A percentile compares a stretch with the other conserved stretches of the same genome.
phyloP scores from a whole-genome alignment of 495 filamentous ascomycete genomes.

The Lichina pygmaea region DNA sequence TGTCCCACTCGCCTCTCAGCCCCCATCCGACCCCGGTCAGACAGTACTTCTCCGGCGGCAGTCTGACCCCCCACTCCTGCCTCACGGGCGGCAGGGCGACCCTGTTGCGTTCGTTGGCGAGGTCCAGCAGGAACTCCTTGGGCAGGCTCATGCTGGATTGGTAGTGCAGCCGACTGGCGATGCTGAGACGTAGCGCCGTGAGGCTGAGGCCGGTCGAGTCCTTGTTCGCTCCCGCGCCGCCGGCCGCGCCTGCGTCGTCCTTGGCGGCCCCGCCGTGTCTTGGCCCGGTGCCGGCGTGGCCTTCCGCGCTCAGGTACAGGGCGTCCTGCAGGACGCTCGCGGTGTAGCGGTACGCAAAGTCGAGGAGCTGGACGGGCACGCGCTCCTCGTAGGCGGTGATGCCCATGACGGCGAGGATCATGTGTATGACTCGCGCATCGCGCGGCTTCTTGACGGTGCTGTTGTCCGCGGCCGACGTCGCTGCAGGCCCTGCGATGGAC shows the following conservation, averaged over 20 bases:
- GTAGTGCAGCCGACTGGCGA: slow-evolving; percentile 33
- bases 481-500: slow-evolving; percentile 10
- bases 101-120: slow-evolving; percentile 59
- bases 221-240: slow-evolving; percentile 7
- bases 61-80: slow-evolving; percentile 52
- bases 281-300: slow-evolving; percentile 19
- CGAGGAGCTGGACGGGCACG: slow-evolving; percentile 78
- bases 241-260: slow-evolving; percentile 13
- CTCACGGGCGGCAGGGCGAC: slow-evolving; percentile 51
- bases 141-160: slow-evolving; percentile 38
- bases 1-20: slow-evolving; percentile 48
- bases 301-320: slow-evolving; percentile 20
- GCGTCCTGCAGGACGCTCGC: slow-evolving; percentile 26
- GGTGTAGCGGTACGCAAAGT: slow-evolving; percentile 81
- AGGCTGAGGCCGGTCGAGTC: slow-evolving; percentile 20
- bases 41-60: slow-evolving; percentile 82
- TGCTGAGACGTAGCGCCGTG: slow-evolving; percentile 31
- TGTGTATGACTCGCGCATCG: slow-evolving; percentile 74
- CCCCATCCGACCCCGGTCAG: slow-evolving; percentile 67
- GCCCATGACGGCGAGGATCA: slow-evolving; percentile 66
- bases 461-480: slow-evolving; percentile 29
- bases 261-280: slow-evolving; percentile 7
- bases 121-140: slow-evolving; percentile 68
- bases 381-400: slow-evolving; percentile 81
- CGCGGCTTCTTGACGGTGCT: slow-evolving; percentile 51